These are phyloP conservation scores for Dendrobium catenatum DNA, from an alignment of 106 monocot species.

Conservation along the genomic window DNA sequence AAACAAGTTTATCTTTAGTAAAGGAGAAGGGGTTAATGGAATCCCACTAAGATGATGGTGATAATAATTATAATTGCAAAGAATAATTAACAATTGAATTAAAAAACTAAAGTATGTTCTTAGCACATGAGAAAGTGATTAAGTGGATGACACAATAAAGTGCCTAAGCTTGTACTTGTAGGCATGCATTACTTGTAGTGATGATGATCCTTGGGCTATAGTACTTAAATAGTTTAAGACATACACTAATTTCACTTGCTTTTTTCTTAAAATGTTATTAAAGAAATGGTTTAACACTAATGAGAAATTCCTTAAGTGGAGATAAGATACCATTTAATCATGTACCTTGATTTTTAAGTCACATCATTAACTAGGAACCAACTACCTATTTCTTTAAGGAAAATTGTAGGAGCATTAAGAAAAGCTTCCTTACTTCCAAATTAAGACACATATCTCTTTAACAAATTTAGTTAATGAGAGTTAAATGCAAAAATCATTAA, in stretches of 20 bases:
- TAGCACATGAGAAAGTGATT: background rate
- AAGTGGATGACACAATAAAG: background rate
- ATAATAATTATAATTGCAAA: background rate
- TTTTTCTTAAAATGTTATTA: background rate
- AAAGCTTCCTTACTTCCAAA: too few species aligned
- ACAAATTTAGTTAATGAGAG: too few species aligned
- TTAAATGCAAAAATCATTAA: too few species aligned
- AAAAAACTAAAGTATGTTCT: background rate
- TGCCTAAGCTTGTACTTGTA: constrained; percentile 2
- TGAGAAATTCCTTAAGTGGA: background rate
- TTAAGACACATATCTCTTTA: too few species aligned
- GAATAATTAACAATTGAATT: background rate
- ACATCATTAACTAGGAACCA: background rate
- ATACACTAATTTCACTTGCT: background rate
- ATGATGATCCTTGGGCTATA: background rate
- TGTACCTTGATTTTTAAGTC: background rate
- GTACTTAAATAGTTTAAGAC: too few species aligned
- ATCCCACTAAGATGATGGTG: constrained; percentile 1
- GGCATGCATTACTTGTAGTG: background rate
- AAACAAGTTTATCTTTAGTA: constrained; percentile 2
- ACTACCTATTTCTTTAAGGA: too few species aligned
- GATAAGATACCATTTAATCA: background rate
- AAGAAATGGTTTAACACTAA: background rate
- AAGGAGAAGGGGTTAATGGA: background rate
- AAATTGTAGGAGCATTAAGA: too few species aligned